Base-by-base conservation (phyloP, 2,329 filamentous ascomycete species). In the Ophiostoma piceae region DNA sequence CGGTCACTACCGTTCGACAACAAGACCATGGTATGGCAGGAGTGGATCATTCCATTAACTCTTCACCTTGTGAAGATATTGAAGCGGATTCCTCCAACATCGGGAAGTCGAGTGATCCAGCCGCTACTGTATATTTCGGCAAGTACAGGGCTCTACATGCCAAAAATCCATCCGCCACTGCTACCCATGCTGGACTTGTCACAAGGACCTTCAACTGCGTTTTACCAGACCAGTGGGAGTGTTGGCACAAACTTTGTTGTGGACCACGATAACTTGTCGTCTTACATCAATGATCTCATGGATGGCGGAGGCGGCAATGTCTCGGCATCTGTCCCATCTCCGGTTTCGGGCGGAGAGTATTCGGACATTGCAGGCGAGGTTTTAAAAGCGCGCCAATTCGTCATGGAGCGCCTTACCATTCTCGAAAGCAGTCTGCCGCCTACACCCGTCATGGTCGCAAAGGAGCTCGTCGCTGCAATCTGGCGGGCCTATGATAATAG, bases 51-150 rank as follows among this genome's bases (percentile, higher is more conserved):
- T 6, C 65, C 65, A 3, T 22, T 66, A 11, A 47, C 37, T 29
- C 65, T 66, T 7, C 65, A 66, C 39, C 39, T 66, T 2, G 26
- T 66, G 39, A 66, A 39, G 19, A 66, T 66, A 16, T 26, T 66
- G 65, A 43, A 66, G 14, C 39, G 22, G 1, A 66, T 66, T 29
- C 65, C 65, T 1, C 65, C 65, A 43, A 66, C 39, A 14, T 66
- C 65, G n/a, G 65, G 65, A 14, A 66, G 65, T 6, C 65, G 65
- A 11, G 65, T 66, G n/a, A 66, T 66, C 26, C 65, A 66, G 39
- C 65, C 65, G 3, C 65, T 66, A 3, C 22, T 66, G 37, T 66
- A 66, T 22, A 66, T 66, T 41, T 43, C 65, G 3, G 65, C 65
- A 29, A 66, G 65, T 4, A 66, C 65, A 3, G 65, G 65, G 11